Evolutionary conservation across 768 basidiomycete genomes (phyloP), one percentile per base, ranked within the genome.

Genomic region (Cantharellus cinnabarinus): DNA sequence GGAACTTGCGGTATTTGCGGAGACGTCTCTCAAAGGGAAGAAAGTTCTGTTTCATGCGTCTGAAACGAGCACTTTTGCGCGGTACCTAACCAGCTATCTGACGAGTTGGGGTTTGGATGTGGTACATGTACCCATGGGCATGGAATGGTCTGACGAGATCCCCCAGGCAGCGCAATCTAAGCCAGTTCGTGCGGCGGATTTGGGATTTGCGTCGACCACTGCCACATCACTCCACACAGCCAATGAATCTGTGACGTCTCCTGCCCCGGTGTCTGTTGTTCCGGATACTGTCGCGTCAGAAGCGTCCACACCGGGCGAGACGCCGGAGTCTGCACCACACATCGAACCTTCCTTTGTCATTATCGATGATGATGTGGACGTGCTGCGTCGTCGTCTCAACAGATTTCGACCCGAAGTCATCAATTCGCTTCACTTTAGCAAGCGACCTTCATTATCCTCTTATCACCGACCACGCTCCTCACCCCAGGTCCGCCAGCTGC

Each of bases 31-130:
- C 56, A 81, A 81, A 66, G 89, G 90, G 10, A 88, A 83, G 70
- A 83, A 79, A 64, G 93, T 85, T 0, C 79, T 79, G 0, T 71
- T 99, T 37, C 86, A 93, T 66, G 89, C 94, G 4, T 83, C 80
- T 65, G 78, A 89, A n/a, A 80, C 78, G 63, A 87, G 88, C 44
- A 79, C 82, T 2, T 99, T 97, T 66, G 93, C 91, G 0, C 86
- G 85, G 57, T 89, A 95, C 69, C 74, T 99, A 41, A 91, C 91
- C 35, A 85, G 85, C 64, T 95, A 94, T 70, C 76, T 99, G 60
- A 87, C 86, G 29, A 79, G 85, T 3, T 98, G 94, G 94, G 91
- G 93, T 7, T 78, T 97, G 82, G 89, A 94, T 65, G 82, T 97
- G 50, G 82, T 79, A 57, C 89, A 91, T 70, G 75, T 73, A 4